Conservation (phyloP, 192 early-diverging fungal species). For the Coemansia sp. region DNA sequence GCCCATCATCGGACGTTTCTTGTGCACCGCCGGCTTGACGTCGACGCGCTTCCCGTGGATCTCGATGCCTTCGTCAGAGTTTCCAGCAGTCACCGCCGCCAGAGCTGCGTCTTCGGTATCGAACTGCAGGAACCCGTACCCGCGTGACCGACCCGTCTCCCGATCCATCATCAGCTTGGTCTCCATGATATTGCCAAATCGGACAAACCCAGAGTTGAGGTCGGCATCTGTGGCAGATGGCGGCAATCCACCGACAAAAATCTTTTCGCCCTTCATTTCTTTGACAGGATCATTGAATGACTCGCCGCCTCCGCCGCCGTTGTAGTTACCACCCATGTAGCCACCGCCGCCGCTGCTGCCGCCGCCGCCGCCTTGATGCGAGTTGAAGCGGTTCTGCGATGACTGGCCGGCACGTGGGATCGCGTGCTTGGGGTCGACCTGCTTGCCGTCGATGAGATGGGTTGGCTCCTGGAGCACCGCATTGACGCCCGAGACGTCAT, state of each 20-base stretch:
- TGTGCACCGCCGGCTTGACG: slow-evolving; percentile 44
- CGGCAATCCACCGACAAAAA: slow-evolving; percentile 90
- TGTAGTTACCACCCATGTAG: slow-evolving; percentile 1
- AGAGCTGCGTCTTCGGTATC: slow-evolving; percentile 70
- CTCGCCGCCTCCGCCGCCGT: slow-evolving; percentile 4
- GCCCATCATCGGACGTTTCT: slow-evolving; percentile 32
- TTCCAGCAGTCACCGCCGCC: slow-evolving; percentile 39
- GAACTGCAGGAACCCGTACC: slow-evolving; percentile 92
- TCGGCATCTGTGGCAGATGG: slow-evolving; percentile 82
- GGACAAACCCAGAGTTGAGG: slow-evolving; percentile 75
- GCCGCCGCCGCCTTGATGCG: neutral
- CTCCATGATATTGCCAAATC: slow-evolving; percentile 83
- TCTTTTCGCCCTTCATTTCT: slow-evolving; percentile 61
- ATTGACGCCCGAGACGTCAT: slow-evolving; percentile 71
- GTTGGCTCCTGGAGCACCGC: slow-evolving; percentile 69
- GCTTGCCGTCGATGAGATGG: slow-evolving; percentile 69
- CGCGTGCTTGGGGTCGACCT: slow-evolving; percentile 54
- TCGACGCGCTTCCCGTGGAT: slow-evolving; percentile 55
- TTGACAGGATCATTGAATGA: slow-evolving; percentile 25
- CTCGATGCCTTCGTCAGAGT: slow-evolving; percentile 32
- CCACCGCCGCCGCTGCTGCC: neutral
- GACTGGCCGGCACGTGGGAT: slow-evolving; percentile 46
- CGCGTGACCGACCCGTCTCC: slow-evolving; percentile 80
- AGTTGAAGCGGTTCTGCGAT: slow-evolving; percentile 4
- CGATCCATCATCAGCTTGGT: slow-evolving; percentile 84